phyloP scores from a whole-genome alignment of 805 yeast genomes.

The Hagleromyces aurorensis region DNA sequence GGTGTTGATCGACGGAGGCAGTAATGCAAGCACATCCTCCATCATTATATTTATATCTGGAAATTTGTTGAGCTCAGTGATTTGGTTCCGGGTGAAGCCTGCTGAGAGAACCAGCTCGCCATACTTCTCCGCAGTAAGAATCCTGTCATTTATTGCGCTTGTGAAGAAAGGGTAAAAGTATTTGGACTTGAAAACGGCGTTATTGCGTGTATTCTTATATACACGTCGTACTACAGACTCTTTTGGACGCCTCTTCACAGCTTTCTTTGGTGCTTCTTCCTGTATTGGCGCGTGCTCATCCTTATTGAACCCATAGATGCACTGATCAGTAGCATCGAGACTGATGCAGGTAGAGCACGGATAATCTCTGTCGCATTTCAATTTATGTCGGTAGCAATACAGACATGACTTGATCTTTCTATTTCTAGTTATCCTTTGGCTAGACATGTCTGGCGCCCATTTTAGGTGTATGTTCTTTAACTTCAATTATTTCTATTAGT shows the following conservation, averaged over 20 bases:
- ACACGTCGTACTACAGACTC: conserved; percentile 3
- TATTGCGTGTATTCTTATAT: too few species aligned
- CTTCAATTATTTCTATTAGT: too few species aligned
- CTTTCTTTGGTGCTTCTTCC: neutral
- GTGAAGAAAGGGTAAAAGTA: conserved; percentile 23
- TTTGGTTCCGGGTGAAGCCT: conserved; percentile 15
- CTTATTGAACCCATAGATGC: conserved; percentile 21
- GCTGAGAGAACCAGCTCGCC: conserved; percentile 5
- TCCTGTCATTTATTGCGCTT: conserved; percentile 16
- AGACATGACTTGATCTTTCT: conserved; percentile 22
- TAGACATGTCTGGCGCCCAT: too few species aligned
- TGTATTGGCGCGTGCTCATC: conserved; percentile 2
- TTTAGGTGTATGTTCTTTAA: too few species aligned
- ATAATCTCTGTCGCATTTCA: conserved; percentile 18
- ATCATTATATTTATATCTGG: conserved; percentile 4
- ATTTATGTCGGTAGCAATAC: conserved; percentile 24
- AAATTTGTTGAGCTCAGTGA: conserved; percentile 15
- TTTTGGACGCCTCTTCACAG: conserved; percentile 1
- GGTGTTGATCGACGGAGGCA: conserved; percentile 13
- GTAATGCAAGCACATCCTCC: conserved; percentile 12
- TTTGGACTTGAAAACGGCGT: conserved; percentile 19
- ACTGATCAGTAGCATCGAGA: conserved; percentile 6
- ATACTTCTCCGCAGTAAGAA: conserved; percentile 9
- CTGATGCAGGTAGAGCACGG: conserved; percentile 22
- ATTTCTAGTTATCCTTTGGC: conserved; percentile 18